A percentile compares a stretch with the other conserved stretches of the same genome.
Evolutionary conservation across 108 stramenopile genomes (phyloP).

Genomic region (Skeletonema costatum): DNA sequence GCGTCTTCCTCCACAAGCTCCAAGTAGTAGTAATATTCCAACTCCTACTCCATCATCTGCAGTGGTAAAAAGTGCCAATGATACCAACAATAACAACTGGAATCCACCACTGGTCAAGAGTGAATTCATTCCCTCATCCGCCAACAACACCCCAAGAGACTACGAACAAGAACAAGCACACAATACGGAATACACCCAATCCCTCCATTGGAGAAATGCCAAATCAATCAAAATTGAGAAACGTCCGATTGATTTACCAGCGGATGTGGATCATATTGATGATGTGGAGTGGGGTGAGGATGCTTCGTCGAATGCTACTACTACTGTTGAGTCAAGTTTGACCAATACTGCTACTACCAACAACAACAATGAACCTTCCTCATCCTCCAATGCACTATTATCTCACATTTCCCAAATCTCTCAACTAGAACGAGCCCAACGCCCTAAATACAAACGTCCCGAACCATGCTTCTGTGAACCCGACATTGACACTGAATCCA

Average conservation of each 20-base stretch:
- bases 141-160: background rate
- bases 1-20: background rate
- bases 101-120: background rate
- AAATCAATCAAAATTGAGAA: slow-evolving; percentile 10
- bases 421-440: slow-evolving; percentile 33
- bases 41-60: background rate
- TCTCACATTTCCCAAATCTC: background rate
- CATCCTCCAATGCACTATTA: background rate
- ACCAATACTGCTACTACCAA: background rate
- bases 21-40: background rate
- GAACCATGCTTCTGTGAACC: slow-evolving; percentile 61
- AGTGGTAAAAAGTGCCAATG: background rate
- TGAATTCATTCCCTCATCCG: background rate
- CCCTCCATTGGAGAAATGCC: slow-evolving; percentile 44
- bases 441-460: slow-evolving; percentile 31
- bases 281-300: slow-evolving; percentile 57
- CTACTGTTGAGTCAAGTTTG: background rate
- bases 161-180: background rate
- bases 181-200: slow-evolving; percentile 28
- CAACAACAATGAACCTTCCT: background rate
- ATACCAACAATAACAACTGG: background rate
- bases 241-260: slow-evolving; percentile 32
- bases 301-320: background rate
- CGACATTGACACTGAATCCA: slow-evolving; percentile 11
- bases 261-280: slow-evolving; percentile 51